Conservation (phyloP, 2,329 filamentous ascomycete species). For the Zymoseptoria ardabiliae region DNA sequence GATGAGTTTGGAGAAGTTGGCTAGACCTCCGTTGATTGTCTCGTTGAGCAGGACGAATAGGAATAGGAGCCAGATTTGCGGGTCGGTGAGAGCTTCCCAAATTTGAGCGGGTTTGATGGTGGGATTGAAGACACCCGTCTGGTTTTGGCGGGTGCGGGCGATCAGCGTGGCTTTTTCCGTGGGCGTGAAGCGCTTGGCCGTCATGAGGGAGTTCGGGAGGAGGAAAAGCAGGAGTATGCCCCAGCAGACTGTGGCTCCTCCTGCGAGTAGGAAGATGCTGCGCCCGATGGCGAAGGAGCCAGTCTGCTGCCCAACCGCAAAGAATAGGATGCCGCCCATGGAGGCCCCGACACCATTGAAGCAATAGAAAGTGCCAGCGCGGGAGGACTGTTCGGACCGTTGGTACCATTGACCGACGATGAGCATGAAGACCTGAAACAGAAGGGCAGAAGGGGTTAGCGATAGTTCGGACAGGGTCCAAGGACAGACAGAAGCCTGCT, state of each 20-base stretch:
- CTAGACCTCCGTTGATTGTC: conserved; percentile 46
- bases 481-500: no score
- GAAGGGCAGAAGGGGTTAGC: no score
- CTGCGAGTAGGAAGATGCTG: conserved; percentile 62
- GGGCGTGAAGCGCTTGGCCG: conserved; percentile 60
- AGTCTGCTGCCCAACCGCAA: conserved; percentile 35
- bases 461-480: no score
- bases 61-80: conserved; percentile 44
- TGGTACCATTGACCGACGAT: conserved; percentile 57
- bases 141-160: conserved; percentile 38
- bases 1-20: conserved; percentile 51
- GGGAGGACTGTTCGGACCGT: conserved; percentile 45
- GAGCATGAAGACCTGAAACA: conserved; percentile 19
- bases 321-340: conserved; percentile 61
- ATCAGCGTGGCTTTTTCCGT: conserved; percentile 44
- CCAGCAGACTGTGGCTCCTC: conserved; percentile 54
- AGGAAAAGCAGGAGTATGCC: conserved; percentile 54
- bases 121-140: conserved; percentile 37
- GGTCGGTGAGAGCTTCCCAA: conserved; percentile 54
- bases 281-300: conserved; percentile 23
- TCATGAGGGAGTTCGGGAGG: conserved; percentile 64
- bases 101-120: conserved; percentile 48
- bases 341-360: conserved; percentile 70
- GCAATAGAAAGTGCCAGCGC: conserved; percentile 50
- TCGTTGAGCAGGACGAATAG: conserved; percentile 44